These are phyloP conservation scores for Pythium utonaiense DNA, from an alignment of 352 stramenopile genomes.

Conservation along the genomic window DNA sequence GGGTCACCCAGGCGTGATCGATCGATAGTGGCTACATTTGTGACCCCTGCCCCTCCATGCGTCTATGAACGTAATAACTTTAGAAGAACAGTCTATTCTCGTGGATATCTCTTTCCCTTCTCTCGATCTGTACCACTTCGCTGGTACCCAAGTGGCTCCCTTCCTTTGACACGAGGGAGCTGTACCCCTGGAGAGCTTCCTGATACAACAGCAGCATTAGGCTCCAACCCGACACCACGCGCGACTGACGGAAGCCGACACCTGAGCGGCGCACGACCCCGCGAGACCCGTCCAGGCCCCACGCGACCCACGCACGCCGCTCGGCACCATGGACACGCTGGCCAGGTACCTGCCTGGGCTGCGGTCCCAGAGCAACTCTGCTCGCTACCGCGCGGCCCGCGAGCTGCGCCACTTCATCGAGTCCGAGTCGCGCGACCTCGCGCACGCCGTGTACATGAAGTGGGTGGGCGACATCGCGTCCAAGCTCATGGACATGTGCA, in stretches of 20 bases:
- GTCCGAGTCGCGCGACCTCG: conserved; percentile 82
- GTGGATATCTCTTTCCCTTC: neutral
- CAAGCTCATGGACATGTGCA: conserved; percentile 82
- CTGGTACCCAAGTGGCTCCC: conserved; percentile 22
- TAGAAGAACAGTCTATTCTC: neutral
- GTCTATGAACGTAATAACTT: conserved; percentile 4
- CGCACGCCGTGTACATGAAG: conserved; percentile 83
- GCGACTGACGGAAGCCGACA: neutral
- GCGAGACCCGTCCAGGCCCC: neutral
- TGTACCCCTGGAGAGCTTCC: neutral
- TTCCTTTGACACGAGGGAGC: conserved; percentile 6
- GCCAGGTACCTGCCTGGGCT: conserved; percentile 72
- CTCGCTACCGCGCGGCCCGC: conserved; percentile 63
- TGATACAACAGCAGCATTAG: neutral
- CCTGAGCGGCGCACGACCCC: neutral
- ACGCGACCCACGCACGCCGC: neutral
- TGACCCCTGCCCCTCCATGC: neutral
- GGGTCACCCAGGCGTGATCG: conserved; percentile 61
- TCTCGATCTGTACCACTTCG: conserved; percentile 3
- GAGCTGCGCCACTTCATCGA: conserved; percentile 82
- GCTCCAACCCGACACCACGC: neutral
- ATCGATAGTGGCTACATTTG: conserved; percentile 22
- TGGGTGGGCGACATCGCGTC: conserved; percentile 82
- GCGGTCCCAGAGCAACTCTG: conserved; percentile 57
- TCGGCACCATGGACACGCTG: conserved; percentile 55